Conservation (phyloP, 2,329 filamentous ascomycete genomes). For the Neoscytalidium dimidiatum region DNA sequence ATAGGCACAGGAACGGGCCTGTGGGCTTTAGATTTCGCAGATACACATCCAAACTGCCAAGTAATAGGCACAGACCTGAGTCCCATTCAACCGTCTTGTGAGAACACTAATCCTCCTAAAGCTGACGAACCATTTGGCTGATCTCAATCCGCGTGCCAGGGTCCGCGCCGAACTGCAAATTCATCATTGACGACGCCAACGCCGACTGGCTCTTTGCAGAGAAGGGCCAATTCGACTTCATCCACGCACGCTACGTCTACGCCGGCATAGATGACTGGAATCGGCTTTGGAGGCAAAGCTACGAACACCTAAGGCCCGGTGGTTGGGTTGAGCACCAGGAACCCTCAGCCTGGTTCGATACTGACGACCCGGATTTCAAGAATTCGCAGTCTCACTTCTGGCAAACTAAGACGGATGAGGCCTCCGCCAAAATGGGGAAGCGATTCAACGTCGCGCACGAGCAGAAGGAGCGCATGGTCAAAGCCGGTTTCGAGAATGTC, state of each 20-base stretch:
- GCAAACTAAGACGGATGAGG: background rate
- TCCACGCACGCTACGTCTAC: constrained; percentile 47
- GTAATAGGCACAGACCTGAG: constrained; percentile 39
- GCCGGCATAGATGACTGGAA: constrained; percentile 53
- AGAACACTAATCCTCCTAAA: constrained; percentile 28
- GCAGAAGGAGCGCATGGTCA: constrained; percentile 24
- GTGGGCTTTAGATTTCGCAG: constrained; percentile 36
- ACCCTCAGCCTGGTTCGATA: constrained; percentile 50
- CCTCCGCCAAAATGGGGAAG: constrained; percentile 16
- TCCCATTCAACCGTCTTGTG: constrained; percentile 24
- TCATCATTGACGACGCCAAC: constrained; percentile 38
- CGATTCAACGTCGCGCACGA: constrained; percentile 18
- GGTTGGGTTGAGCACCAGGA: constrained; percentile 56
- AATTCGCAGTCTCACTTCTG: constrained; percentile 24
- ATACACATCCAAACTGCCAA: constrained; percentile 33
- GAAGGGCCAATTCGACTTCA: constrained; percentile 55
- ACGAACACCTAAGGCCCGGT: constrained; percentile 46
- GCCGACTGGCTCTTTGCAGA: constrained; percentile 58
- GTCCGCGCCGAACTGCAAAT: constrained; percentile 36
- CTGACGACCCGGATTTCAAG: constrained; percentile 45
- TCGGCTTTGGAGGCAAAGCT: constrained; percentile 47
- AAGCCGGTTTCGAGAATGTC: constrained; percentile 36
- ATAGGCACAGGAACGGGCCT: constrained; percentile 33
- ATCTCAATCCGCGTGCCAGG: constrained; percentile 11
- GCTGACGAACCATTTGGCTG: constrained; percentile 1